Conservation (phyloP, 805 yeast species). For the Wickerhamomyces pijperi region DNA sequence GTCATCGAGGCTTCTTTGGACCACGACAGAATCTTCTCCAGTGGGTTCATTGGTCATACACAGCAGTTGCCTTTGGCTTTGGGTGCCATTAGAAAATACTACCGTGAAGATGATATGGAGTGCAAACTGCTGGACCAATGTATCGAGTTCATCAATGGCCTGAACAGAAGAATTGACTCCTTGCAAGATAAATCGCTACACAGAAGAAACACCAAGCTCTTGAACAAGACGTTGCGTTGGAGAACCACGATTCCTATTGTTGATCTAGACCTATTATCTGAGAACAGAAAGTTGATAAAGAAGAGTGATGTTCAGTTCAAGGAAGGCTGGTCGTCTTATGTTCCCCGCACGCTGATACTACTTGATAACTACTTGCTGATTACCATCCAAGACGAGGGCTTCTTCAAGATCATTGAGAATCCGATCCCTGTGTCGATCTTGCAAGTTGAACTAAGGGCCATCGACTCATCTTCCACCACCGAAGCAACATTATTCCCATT, state of each 20-base stretch:
- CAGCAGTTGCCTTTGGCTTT: constrained; percentile 54
- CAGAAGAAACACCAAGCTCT: constrained; percentile 37
- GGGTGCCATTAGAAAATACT: constrained; percentile 41
- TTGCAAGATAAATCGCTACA: constrained; percentile 53
- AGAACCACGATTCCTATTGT: constrained; percentile 31
- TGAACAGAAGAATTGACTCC: constrained; percentile 51
- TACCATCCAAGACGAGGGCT: constrained; percentile 39
- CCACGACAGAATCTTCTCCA: constrained; percentile 43
- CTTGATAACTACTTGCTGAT: constrained; percentile 64
- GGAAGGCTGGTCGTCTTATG: constrained; percentile 49
- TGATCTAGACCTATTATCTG: constrained; percentile 40
- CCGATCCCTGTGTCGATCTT: constrained; percentile 55
- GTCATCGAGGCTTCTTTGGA: constrained; percentile 31
- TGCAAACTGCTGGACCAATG: constrained; percentile 39
- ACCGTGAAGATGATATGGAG: constrained; percentile 39
- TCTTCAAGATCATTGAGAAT: constrained; percentile 35
- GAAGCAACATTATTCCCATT: constrained; percentile 23
- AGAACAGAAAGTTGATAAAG: constrained; percentile 42
- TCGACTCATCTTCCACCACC: constrained; percentile 15
- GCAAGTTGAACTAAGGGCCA: constrained; percentile 31
- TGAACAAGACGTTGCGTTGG: constrained; percentile 45
- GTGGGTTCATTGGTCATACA: constrained; percentile 43
- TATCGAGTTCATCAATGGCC: constrained; percentile 37
- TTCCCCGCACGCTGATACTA: constrained; percentile 33
- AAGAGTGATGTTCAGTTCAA: constrained; percentile 50